Conservation (phyloP, 2,329 filamentous ascomycete genomes). For the Karstenula rhodostoma region DNA sequence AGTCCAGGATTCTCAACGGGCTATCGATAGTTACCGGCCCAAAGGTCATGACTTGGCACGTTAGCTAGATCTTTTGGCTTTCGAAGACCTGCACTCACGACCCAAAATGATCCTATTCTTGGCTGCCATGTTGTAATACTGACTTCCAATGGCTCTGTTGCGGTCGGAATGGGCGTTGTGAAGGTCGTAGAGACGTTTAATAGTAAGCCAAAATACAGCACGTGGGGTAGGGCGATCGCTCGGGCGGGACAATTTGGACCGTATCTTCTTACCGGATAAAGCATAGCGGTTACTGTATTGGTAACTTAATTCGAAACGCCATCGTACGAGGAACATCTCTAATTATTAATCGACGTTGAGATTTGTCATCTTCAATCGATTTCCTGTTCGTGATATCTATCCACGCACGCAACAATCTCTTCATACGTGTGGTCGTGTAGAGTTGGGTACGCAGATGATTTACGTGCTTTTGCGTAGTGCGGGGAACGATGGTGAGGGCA, state of each 20-base stretch:
- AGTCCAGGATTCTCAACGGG: background rate
- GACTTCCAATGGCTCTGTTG: too few species aligned
- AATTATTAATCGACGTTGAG: background rate
- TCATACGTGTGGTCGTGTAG: background rate
- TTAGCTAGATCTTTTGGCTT: background rate
- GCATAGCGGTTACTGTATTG: background rate
- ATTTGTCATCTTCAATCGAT: background rate
- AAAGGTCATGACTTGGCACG: slow-evolving; percentile 6
- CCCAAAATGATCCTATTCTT: slow-evolving; percentile 12
- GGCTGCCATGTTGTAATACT: background rate
- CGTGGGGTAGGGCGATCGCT: too few species aligned
- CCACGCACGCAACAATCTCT: background rate
- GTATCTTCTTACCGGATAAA: background rate
- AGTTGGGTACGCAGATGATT: background rate
- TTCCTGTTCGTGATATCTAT: background rate
- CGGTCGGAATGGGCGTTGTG: too few species aligned
- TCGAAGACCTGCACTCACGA: background rate
- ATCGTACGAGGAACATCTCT: background rate
- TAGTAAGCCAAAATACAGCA: too few species aligned
- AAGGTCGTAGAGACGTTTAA: too few species aligned
- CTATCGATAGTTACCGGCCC: slow-evolving; percentile 6
- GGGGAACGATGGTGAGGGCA: background rate
- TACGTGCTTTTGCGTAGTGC: background rate
- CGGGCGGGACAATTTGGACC: slow-evolving; percentile 4
- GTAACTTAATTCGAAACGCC: background rate